These are phyloP conservation scores for Verticillium nonalfalfae DNA, from an alignment of 2,329 filamentous ascomycete genomes.

Conservation along the genomic window DNA sequence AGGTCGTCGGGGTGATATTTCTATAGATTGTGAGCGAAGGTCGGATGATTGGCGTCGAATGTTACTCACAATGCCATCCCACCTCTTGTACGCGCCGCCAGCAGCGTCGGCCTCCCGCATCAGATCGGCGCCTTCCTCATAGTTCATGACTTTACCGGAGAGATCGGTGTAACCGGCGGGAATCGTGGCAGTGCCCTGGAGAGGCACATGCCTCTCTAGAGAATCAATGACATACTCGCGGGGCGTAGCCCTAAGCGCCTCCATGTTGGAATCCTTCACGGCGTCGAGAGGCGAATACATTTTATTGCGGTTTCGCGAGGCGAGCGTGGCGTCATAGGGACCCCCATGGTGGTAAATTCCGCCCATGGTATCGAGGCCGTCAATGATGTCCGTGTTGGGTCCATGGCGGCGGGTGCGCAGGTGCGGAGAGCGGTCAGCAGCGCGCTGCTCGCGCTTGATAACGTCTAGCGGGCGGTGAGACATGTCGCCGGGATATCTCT, in stretches of 20 bases:
- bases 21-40: conserved; percentile 25
- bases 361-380: conserved; percentile 65
- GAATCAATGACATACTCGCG: conserved; percentile 70
- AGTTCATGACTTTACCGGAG: conserved; percentile 65
- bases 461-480: conserved; percentile 62
- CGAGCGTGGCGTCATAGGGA: conserved; percentile 78
- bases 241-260: conserved; percentile 77
- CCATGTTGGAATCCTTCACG: conserved; percentile 63
- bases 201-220: conserved; percentile 64
- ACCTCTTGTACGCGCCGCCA: conserved; percentile 74
- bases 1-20: conserved; percentile 69
- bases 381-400: conserved; percentile 71
- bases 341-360: conserved; percentile 81
- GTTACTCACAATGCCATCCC: conserved; percentile 62
- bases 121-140: conserved; percentile 81
- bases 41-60: not conserved
- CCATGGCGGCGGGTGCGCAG: conserved; percentile 59
- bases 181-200: conserved; percentile 74
- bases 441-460: conserved; percentile 54
- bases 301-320: conserved; percentile 63
- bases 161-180: conserved; percentile 66
- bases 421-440: conserved; percentile 61
- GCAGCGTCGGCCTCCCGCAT: conserved; percentile 64
- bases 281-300: conserved; percentile 69
- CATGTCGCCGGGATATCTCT: conserved; percentile 58